phyloP scores from a whole-genome alignment of 2,329 filamentous ascomycete genomes.

The Aspergillus calidoustus region DNA sequence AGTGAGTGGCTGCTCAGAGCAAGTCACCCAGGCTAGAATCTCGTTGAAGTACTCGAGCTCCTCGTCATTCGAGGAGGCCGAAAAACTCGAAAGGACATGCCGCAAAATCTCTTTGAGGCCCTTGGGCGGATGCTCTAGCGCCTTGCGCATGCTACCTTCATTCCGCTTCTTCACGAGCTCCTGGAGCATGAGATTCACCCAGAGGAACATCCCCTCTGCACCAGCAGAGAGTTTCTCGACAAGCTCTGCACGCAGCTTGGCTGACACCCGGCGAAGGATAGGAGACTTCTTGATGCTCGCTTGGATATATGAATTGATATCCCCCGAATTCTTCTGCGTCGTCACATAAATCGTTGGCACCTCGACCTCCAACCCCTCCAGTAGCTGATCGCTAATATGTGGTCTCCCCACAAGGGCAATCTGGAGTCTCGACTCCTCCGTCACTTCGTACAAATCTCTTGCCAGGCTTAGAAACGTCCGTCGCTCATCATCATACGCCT shows the following conservation, averaged over 20 bases:
- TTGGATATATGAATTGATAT: constrained; percentile 51
- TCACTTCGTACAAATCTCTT: constrained; percentile 28
- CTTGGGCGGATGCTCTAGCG: constrained; percentile 52
- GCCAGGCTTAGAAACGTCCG: constrained; percentile 45
- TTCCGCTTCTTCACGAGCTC: constrained; percentile 52
- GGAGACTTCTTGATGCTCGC: constrained; percentile 47
- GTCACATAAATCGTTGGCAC: constrained; percentile 51
- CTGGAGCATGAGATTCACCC: constrained; percentile 57
- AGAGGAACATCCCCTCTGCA: constrained; percentile 55
- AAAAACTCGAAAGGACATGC: constrained; percentile 48
- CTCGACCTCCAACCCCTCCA: constrained; percentile 35
- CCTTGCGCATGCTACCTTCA: constrained; percentile 46
- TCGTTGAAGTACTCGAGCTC: constrained; percentile 53
- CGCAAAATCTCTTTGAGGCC: constrained; percentile 49
- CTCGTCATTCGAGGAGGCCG: constrained; percentile 30
- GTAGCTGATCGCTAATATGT: constrained; percentile 47
- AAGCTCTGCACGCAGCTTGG: constrained; percentile 39
- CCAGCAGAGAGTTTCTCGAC: constrained; percentile 47
- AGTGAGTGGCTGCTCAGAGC: constrained; percentile 50
- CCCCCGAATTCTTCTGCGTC: constrained; percentile 47
- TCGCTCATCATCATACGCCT: constrained; percentile 47
- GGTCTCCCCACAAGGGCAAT: constrained; percentile 47
- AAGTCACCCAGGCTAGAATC: constrained; percentile 53
- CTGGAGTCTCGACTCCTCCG: constrained; percentile 32
- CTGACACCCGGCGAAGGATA: constrained; percentile 40